phyloP scores from a whole-genome alignment of 108 stramenopile genomes.

The Skeletonema marinoi region DNA sequence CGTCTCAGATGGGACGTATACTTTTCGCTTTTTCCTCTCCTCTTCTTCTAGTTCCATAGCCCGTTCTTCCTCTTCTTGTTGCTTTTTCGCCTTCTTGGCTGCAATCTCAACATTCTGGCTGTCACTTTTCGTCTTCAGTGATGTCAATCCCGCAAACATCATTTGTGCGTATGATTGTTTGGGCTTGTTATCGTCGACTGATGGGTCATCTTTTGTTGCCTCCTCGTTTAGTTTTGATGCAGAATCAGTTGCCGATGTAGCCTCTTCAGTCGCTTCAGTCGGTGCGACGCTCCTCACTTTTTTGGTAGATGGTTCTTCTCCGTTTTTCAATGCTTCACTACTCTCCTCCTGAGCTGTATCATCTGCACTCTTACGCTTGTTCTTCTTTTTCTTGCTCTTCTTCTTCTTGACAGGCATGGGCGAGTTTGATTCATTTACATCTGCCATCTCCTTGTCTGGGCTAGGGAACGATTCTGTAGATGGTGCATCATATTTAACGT shows the following conservation, averaged over 20 bases:
- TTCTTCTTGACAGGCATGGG: conserved; percentile 5
- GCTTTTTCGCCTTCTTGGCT: conserved; percentile 24
- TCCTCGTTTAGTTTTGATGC: conserved; percentile 5
- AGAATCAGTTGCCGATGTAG: conserved; percentile 10
- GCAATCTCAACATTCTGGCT: conserved; percentile 38
- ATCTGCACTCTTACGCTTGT: conserved; percentile 22
- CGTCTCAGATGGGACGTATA: conserved; percentile 36
- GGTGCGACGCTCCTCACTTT: conserved; percentile 4
- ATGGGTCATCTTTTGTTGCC: background rate
- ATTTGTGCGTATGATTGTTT: conserved; percentile 29
- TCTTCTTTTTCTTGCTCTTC: conserved; percentile 33
- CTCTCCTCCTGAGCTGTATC: background rate
- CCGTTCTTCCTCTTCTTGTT: conserved; percentile 39
- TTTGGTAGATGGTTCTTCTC: background rate
- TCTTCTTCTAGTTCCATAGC: conserved; percentile 43
- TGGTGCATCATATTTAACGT: conserved; percentile 48
- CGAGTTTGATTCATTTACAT: background rate
- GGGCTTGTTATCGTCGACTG: background rate
- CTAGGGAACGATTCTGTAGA: conserved; percentile 5
- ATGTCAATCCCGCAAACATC: conserved; percentile 38
- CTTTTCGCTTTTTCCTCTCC: conserved; percentile 40
- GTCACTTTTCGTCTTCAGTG: conserved; percentile 36
- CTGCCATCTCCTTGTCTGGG: conserved; percentile 1
- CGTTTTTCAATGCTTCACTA: background rate
- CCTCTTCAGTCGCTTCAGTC: background rate